Evolutionary conservation across 2,329 filamentous ascomycete species (phyloP).

Genomic region (Aplosporella prunicola): DNA sequence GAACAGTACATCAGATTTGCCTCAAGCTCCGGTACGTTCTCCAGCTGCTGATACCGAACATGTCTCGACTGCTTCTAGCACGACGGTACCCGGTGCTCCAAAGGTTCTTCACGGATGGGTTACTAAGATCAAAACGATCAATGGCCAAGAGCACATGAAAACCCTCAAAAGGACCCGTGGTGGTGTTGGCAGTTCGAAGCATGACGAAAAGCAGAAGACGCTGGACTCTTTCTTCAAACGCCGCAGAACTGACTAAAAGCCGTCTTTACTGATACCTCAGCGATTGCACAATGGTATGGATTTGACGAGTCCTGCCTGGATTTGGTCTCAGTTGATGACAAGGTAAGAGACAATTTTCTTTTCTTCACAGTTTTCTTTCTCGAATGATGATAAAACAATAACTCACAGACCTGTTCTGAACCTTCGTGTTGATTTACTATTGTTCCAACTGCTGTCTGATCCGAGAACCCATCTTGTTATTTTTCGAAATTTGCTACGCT

Average conservation of each 20-base stretch:
- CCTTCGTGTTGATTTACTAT: constrained; percentile 57
- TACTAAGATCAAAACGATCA: constrained; percentile 51
- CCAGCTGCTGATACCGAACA: background rate
- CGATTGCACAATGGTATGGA: background rate
- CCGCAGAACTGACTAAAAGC: constrained; percentile 31
- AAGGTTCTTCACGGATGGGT: constrained; percentile 30
- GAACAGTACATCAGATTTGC: background rate
- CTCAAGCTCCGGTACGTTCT: background rate
- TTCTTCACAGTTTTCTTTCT: constrained; percentile 15
- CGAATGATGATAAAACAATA: constrained; percentile 48
- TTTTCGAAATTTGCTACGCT: background rate
- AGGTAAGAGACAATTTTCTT: constrained; percentile 9
- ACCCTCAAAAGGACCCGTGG: constrained; percentile 71
- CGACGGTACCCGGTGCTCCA: background rate
- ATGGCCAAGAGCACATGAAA: constrained; percentile 61
- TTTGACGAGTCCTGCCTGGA: background rate
- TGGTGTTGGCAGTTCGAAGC: constrained; percentile 68
- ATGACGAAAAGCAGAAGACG: constrained; percentile 66
- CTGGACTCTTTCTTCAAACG: constrained; percentile 71
- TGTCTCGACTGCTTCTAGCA: background rate
- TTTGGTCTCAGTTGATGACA: constrained; percentile 10
- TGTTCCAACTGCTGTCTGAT: constrained; percentile 80
- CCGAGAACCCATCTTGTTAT: constrained; percentile 7
- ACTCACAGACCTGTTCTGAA: constrained; percentile 84
- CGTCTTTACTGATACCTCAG: constrained; percentile 1